Conservation (phyloP, 345 rosid species). For the Aegle marmelos region DNA sequence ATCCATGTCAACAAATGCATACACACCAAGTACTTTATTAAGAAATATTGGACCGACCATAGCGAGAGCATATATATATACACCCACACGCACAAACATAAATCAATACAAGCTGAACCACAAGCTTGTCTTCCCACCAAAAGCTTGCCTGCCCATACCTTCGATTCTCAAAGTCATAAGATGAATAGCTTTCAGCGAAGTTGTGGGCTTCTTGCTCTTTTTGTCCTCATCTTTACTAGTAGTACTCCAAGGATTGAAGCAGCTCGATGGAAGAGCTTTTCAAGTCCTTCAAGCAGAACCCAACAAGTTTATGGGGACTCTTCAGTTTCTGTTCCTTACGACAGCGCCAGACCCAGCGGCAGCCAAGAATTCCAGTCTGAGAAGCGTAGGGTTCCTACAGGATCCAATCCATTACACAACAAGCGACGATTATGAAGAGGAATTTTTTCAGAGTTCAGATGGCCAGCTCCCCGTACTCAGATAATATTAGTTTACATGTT, state of each 20-base stretch:
- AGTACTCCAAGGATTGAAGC: constrained; percentile 5
- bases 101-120: not conserved
- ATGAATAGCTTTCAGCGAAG: constrained; percentile 13
- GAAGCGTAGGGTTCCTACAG: constrained; percentile 25
- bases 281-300: constrained; percentile 11
- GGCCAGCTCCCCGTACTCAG: not conserved
- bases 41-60: constrained; percentile 6
- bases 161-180: not conserved
- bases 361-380: constrained; percentile 2
- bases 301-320: not conserved
- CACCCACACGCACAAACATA: not conserved
- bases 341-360: not conserved
- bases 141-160: not conserved
- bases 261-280: constrained; percentile 1
- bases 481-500: not conserved
- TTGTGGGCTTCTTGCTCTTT: not conserved
- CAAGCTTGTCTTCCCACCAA: not conserved
- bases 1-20: not conserved
- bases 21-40: not conserved
- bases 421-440: not conserved
- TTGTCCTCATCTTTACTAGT: not conserved
- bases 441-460: not conserved
- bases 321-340: not conserved
- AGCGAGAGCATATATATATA: too few relatives aligned
- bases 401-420: constrained; percentile 27